Base-by-base conservation (phyloP, 345 rosid species). In the Populus nigra region DNA sequence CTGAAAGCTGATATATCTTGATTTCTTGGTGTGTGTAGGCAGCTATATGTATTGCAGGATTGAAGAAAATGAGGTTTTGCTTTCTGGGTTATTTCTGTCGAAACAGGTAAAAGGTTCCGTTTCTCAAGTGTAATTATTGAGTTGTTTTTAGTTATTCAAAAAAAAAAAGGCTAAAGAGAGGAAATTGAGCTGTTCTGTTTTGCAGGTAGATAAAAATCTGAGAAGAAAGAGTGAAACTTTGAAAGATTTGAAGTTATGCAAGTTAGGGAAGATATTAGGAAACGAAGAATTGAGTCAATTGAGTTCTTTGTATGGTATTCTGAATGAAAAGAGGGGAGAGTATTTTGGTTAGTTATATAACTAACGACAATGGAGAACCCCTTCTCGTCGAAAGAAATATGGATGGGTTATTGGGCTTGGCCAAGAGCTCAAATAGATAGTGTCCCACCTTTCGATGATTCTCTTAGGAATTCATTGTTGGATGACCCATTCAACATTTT, bases 381-480 rank as follows among this genome's bases (percentile, higher is more conserved):
- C 73, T 87, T 80, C 85, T 86, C 91, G 15, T 75, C 90, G 0
- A 90, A 85, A 83, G 92, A 83, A 71, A 87, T 86, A 76, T 91
- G 89, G 55, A 77, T 77, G 62, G 81, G 80, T 1, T 29, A 29
- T 29, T 29, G 29, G 1, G 29, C 1, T 29, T 29, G 29, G 29
- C 29, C 29, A 29, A 29, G 29, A 29, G 29, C 29, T 29, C 29
- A 29, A 29, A 29, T 29, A 29, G 29, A 29, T 29, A 29, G 1
- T 29, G 29, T 29, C 29, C 29, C 29, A 29, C 36, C 74, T 15
- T 29, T 73, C 1, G 90, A 78, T 68, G 76, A 39, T 39, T 57
- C 72, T 41, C 1, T 80, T 10, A 85, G 80, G 83, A 88, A 76
- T 85, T 81, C 83, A 7, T 36, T 71, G 72, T 73, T 71, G 9